phyloP scores from a whole-genome alignment of 2,329 filamentous ascomycete genomes.

The Xylaria sp. region DNA sequence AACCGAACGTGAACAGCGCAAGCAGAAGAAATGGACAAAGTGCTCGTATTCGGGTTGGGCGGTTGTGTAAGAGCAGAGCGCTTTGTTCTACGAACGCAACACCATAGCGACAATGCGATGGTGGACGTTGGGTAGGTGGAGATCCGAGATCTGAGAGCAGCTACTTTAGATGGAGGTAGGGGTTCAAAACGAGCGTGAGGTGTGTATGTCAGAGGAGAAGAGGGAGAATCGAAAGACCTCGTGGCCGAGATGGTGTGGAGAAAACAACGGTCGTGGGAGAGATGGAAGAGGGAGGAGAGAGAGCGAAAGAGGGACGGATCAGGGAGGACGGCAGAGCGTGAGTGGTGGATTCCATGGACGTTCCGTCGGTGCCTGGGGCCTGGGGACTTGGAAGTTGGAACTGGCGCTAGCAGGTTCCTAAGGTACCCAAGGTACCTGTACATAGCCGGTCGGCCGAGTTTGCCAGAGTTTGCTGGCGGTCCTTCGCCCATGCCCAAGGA shows the following conservation, averaged over 20 bases:
- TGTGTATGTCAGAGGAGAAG: constrained; percentile 3
- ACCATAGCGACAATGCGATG: constrained; percentile 1
- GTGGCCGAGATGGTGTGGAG: constrained; percentile 13
- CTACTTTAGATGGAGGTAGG: neutral
- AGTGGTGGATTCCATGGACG: constrained; percentile 9
- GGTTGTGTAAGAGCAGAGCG: neutral
- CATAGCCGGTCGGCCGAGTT: too few species aligned
- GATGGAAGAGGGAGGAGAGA: constrained; percentile 1
- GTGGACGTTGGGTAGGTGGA: neutral
- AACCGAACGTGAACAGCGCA: neutral
- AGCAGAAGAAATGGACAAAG: constrained; percentile 1
- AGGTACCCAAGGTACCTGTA: too few species aligned
- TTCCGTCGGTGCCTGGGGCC: too few species aligned
- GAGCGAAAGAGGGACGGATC: constrained; percentile 1
- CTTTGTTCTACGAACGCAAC: constrained; percentile 4
- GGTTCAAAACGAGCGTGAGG: constrained; percentile 14
- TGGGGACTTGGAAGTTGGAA: too few species aligned
- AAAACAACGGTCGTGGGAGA: constrained; percentile 10
- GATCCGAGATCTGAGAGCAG: neutral
- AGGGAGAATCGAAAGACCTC: neutral
- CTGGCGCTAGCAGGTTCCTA: too few species aligned
- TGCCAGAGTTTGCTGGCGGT: too few species aligned
- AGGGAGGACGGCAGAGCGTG: constrained; percentile 6
- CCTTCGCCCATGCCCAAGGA: too few species aligned
- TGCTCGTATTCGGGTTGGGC: neutral